Evolutionary conservation across 169 alveolate genomes (phyloP), one percentile per base, ranked within the genome.

Genomic region (Plasmodium blacklocki): DNA sequence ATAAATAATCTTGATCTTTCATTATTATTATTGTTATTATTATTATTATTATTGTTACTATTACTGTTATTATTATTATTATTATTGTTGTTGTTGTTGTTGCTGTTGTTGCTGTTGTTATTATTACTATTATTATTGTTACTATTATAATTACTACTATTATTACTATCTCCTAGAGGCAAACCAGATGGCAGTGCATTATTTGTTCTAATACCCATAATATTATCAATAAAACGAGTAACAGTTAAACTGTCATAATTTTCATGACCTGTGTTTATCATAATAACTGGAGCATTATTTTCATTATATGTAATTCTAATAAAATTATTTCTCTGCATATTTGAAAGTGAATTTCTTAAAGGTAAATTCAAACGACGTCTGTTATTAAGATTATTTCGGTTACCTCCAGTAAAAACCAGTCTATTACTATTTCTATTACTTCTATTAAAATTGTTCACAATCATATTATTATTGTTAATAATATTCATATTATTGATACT

Each of bases 261-360:
- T 52, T 78, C 89, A 66, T 78, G 76, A 3, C 89, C 89, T 26
- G 89, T 78, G 54, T 78, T 78, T 66, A 78, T 78, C 89, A 78
- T 78, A 26, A 78, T 78, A 50, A 78, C 67, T 32, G 89, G 89
- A 18, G 64, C 67, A 59, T 78, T 78, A 78, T 66, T 78, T 18
- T 78, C 89, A 71, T 78, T 78, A 59, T 78, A 78, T 11, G 89
- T 78, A 50, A 78, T 78, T 39, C 89, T 78, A 70, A 78, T 78
- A 66, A 78, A 78, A 45, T 78, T 64, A 45, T 78, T 78, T 58
- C 89, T 64, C 14, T 78, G 70, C 11, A 71, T 18, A 18, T 70
- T 58, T 49, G 58, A n/a, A 5, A 63, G 59, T 5, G 78, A 8
- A 56, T 56, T 78, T 66, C 89, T 78, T 32, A 78, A 14, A 1